Conservation (phyloP, 1,139 yeast genomes). For the Blastobotrys buckinghamii region DNA sequence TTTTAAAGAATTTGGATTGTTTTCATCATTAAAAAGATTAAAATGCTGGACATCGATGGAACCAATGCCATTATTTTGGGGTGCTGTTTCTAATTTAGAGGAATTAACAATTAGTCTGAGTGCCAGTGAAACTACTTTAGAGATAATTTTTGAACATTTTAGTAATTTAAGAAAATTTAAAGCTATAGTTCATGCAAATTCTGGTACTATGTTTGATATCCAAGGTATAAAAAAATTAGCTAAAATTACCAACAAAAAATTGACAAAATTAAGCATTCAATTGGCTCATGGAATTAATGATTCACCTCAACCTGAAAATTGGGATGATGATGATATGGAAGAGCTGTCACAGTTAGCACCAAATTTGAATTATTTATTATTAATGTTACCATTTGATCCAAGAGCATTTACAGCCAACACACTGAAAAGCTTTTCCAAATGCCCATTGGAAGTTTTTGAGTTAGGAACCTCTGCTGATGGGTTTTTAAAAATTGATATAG, state of each 20-base stretch:
- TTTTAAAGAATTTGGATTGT: neutral
- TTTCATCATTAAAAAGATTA: neutral
- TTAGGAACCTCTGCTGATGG: neutral
- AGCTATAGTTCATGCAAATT: neutral
- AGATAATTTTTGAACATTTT: neutral
- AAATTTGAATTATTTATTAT: neutral
- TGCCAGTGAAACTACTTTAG: neutral
- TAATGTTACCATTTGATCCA: neutral
- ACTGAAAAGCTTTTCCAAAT: neutral
- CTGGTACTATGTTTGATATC: neutral
- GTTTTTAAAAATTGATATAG: neutral
- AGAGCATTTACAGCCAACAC: neutral
- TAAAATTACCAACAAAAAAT: neutral
- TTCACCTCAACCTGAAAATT: neutral
- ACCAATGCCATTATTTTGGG: slow-evolving; percentile 1
- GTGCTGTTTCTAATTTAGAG: neutral
- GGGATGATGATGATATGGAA: slow-evolving; percentile 2
- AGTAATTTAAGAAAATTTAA: neutral
- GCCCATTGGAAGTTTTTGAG: neutral
- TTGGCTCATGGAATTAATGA: neutral
- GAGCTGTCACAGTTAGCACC: neutral
- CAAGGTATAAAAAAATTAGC: neutral
- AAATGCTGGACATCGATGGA: neutral
- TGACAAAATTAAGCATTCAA: neutral
- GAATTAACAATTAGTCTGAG: neutral